Evolutionary conservation across 257 asterid species (phyloP), one percentile per base, ranked within the genome.

Genomic region (Sherardia arvensis): DNA sequence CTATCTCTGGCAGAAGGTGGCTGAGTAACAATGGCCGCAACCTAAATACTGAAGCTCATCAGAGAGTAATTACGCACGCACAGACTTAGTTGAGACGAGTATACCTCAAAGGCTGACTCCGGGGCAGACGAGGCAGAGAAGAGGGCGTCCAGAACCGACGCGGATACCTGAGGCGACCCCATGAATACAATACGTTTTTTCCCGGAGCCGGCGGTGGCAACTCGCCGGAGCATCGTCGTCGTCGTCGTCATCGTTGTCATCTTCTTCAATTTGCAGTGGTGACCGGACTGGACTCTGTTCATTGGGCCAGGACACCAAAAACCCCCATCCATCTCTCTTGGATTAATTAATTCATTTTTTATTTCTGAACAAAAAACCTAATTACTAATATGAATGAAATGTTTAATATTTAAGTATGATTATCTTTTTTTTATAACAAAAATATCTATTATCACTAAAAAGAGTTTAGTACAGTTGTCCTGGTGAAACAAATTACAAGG

Each of bases 1-100:
- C 98, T 85, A 66, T 92, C 95, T 79, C 97, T 87, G 49, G 77
- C 80, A 34, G 95, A 75, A 40, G 98, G 95, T 21, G 98, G 98
- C 61, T 92, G 98, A 36, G 97, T 89, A 66, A 92, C 93, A 67
- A 89, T 85, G 23, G 91, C 98, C 47, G 95, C 85, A 72, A 92
- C 83, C 98, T 92, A 47, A 23, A 30, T 21, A 49, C 20, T 32
- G 2, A 22, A n/a, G 45, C 7, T 59, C 36, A 17, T 7, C 17
- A 58, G 40, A n/a, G n/a, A n/a, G n/a, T n/a, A n/a, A n/a, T n/a
- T n/a, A n/a, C n/a, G 14, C 21, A 40, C 20, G 49, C 51, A 43
- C 51, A 43, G 20, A 43, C 51, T 0, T 20, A 40, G 12, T 6
- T 3, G 38, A 17, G 48, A 30, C n/a, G n/a, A 20, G 40, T 25